These are phyloP conservation scores for Naumovozyma dairenensis DNA, from an alignment of 805 yeast species.

Conservation along the genomic window DNA sequence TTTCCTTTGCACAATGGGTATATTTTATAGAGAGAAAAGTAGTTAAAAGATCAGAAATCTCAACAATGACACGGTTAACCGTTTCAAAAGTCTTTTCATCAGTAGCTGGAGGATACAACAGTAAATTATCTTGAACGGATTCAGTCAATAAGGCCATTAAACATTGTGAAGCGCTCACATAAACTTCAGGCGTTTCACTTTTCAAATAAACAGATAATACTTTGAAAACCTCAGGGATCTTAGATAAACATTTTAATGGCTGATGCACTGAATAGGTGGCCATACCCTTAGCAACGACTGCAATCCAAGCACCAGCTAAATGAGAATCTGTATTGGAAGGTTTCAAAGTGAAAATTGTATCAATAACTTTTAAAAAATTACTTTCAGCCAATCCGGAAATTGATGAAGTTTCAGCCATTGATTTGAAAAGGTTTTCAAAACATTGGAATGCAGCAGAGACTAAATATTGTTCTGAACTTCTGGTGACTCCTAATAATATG, in stretches of 20 bases:
- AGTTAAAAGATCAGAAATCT: conserved; percentile 44
- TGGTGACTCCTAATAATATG: conserved; percentile 60
- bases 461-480: conserved; percentile 73
- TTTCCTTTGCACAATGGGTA: conserved; percentile 65
- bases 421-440: conserved; percentile 34
- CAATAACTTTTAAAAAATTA: conserved; percentile 52
- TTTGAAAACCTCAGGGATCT: conserved; percentile 47
- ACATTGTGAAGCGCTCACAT: conserved; percentile 76
- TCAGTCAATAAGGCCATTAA: conserved; percentile 67
- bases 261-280: conserved; percentile 45
- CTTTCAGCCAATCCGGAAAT: conserved; percentile 50
- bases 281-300: conserved; percentile 80
- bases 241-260: conserved; percentile 42
- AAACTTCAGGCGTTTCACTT: conserved; percentile 55
- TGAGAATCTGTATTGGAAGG: conserved; percentile 79
- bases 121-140: conserved; percentile 48
- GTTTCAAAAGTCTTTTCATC: conserved; percentile 43
- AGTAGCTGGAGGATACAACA: conserved; percentile 42
- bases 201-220: conserved; percentile 54
- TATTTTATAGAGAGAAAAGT: conserved; percentile 63
- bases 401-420: conserved; percentile 28
- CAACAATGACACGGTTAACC: conserved; percentile 44
- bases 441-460: conserved; percentile 77
- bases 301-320: conserved; percentile 89
- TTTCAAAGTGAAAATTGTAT: conserved; percentile 64